These are phyloP conservation scores for Penicillium simplicissimum DNA, from an alignment of 495 filamentous ascomycete species.

Conservation along the genomic window DNA sequence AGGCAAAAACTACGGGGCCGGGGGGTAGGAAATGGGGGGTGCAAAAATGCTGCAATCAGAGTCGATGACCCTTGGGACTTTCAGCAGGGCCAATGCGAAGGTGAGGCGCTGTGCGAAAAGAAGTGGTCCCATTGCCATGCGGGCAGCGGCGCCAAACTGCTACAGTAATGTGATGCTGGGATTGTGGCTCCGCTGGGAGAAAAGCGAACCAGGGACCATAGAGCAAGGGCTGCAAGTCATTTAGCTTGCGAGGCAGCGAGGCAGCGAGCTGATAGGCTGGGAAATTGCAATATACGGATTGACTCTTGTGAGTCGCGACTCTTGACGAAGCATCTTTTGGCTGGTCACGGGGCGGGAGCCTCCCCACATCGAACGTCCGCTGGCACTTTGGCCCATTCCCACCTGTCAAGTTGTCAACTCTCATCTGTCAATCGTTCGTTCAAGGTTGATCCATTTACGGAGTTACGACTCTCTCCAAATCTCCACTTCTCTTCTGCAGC, in stretches of 20 bases:
- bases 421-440: background rate
- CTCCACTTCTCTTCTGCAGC: conserved; percentile 1
- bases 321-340: background rate
- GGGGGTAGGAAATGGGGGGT: no score
- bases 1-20: no score
- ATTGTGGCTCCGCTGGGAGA: background rate
- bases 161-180: background rate
- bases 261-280: background rate
- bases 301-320: no score
- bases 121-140: background rate
- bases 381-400: background rate
- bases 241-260: background rate
- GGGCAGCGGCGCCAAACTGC: background rate
- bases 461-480: background rate
- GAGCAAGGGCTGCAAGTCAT: background rate
- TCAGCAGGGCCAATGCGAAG: no score
- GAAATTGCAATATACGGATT: no score
- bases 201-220: background rate
- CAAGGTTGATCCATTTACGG: background rate
- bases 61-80: no score
- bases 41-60: no score
- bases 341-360: background rate
- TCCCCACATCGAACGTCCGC: background rate
- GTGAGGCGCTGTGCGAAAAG: no score
- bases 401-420: background rate